These are phyloP conservation scores for Scheffersomyces stambukii DNA, from an alignment of 1,139 yeast genomes.

Conservation along the genomic window DNA sequence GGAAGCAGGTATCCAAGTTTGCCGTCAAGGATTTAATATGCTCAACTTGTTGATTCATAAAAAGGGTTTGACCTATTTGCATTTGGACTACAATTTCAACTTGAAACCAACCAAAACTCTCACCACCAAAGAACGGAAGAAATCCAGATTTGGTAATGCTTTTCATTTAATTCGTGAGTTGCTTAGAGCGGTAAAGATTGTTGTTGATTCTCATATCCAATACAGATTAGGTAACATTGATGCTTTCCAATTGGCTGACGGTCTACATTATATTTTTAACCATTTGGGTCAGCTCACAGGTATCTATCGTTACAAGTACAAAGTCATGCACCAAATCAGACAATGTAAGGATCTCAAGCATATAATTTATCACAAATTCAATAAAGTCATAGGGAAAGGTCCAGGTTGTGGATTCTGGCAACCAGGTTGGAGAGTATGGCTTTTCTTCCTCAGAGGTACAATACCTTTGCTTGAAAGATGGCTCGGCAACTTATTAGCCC, in stretches of 20 bases:
- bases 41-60: slow-evolving; percentile 84
- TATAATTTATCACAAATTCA: slow-evolving; percentile 79
- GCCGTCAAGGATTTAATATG: slow-evolving; percentile 94
- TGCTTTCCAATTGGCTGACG: slow-evolving; percentile 93
- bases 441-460: slow-evolving; percentile 87
- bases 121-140: slow-evolving; percentile 93
- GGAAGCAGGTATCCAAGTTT: slow-evolving; percentile 93
- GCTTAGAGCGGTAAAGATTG: slow-evolving; percentile 69
- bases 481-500: slow-evolving; percentile 84
- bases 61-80: slow-evolving; percentile 87
- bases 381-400: slow-evolving; percentile 83
- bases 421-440: slow-evolving; percentile 98
- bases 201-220: slow-evolving; percentile 94
- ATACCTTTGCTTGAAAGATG: slow-evolving; percentile 91
- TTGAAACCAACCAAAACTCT: slow-evolving; percentile 94
- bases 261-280: slow-evolving; percentile 80
- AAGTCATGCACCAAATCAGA: slow-evolving; percentile 96
- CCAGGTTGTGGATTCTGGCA: slow-evolving; percentile 99
- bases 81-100: slow-evolving; percentile 92
- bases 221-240: slow-evolving; percentile 86
- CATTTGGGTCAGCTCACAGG: slow-evolving; percentile 97
- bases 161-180: slow-evolving; percentile 92
- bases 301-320: slow-evolving; percentile 91
- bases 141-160: slow-evolving; percentile 94
- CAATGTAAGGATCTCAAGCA: slow-evolving; percentile 95